Conservation (phyloP, 2,329 filamentous ascomycete species). For the Clarireedia homoeocarpa region DNA sequence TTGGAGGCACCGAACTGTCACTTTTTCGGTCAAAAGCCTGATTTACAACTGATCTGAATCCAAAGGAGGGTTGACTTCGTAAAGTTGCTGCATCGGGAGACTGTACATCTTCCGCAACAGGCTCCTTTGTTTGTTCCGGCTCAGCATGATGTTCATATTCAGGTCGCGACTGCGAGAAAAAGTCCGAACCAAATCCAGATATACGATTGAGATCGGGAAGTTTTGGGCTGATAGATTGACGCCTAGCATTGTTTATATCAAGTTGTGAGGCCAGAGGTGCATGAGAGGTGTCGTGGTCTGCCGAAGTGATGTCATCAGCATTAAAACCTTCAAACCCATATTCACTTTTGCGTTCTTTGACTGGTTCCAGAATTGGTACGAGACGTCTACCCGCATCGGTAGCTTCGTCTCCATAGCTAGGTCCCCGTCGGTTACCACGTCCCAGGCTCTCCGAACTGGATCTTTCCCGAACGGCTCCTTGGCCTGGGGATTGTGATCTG, state of each 20-base stretch:
- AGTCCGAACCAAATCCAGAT: slow-evolving; percentile 52
- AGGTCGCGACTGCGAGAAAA: slow-evolving; percentile 37
- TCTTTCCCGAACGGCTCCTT: slow-evolving; percentile 17
- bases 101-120: background rate
- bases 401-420: slow-evolving; percentile 18
- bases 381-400: slow-evolving; percentile 32
- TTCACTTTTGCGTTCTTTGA: slow-evolving; percentile 52
- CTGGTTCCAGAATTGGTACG: slow-evolving; percentile 41
- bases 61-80: slow-evolving; percentile 45
- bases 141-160: slow-evolving; percentile 8
- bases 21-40: slow-evolving; percentile 55
- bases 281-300: background rate
- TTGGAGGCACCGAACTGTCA: slow-evolving; percentile 42
- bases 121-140: background rate
- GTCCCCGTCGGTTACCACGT: slow-evolving; percentile 10
- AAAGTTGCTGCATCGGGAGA: slow-evolving; percentile 26
- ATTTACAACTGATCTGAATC: slow-evolving; percentile 53
- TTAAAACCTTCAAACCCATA: slow-evolving; percentile 43
- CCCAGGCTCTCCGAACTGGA: slow-evolving; percentile 21
- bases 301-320: slow-evolving; percentile 14
- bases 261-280: slow-evolving; percentile 11
- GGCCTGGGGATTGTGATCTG: slow-evolving; percentile 19
- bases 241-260: slow-evolving; percentile 16
- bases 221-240: slow-evolving; percentile 44
- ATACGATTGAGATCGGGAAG: slow-evolving; percentile 50